Evolutionary conservation across 257 asterid species (phyloP).

Genomic region (Jacaranda copaia): DNA sequence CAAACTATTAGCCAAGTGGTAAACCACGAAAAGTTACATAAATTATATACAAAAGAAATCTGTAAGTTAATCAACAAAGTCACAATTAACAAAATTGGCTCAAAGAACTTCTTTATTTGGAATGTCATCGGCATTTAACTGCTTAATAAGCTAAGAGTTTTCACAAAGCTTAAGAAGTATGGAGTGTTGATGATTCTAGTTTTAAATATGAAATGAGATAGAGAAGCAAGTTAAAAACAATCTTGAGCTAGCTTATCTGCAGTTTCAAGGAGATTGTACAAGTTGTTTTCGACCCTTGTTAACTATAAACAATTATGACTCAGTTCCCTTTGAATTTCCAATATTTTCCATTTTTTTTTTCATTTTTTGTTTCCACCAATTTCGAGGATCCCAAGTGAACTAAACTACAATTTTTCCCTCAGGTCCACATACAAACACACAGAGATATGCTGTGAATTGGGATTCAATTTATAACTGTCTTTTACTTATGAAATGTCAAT

Average conservation of each 20-base stretch:
- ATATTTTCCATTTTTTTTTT: not conserved
- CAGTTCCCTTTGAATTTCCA: not conserved
- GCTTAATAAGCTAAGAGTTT: not conserved
- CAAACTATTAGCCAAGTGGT: not conserved
- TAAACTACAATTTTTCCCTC: not conserved
- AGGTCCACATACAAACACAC: not conserved
- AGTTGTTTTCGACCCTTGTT: not conserved
- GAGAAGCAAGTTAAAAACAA: not conserved
- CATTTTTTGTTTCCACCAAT: constrained; percentile 11
- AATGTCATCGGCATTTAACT: not conserved
- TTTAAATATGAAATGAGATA: not conserved
- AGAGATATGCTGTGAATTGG: not conserved
- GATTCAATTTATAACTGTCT: not conserved
- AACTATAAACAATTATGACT: not conserved
- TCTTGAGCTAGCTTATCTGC: not conserved
- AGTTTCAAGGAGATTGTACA: constrained; percentile 10
- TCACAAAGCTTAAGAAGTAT: not conserved
- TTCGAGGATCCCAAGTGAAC: constrained; percentile 5
- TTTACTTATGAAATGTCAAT: not conserved
- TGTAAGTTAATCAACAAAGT: not conserved
- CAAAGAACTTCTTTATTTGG: not conserved
- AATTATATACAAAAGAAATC: not conserved
- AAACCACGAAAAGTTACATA: not conserved
- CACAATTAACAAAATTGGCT: not conserved
- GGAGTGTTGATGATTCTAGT: not conserved